Percentiles rank a stretch among this genome's conserved stretches.
phyloP scores from a whole-genome alignment of 1,139 yeast genomes.

The Yamadazyma triangularis region DNA sequence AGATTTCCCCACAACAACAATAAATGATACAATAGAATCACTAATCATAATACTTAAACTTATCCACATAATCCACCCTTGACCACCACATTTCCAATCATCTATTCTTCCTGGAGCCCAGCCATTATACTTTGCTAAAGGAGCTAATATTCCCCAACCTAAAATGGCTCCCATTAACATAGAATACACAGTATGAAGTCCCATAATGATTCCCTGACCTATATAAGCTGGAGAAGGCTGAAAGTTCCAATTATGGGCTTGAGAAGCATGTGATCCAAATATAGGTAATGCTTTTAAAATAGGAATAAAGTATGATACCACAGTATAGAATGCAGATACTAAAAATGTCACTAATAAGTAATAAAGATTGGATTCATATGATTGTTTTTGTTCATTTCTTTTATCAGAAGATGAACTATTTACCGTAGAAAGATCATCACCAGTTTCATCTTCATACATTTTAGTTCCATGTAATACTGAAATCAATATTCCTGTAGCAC shows the following conservation, averaged over 20 bases:
- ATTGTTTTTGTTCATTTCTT: neutral
- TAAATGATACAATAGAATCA: conserved; percentile 80
- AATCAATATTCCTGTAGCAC: conserved; percentile 91
- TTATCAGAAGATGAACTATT: neutral
- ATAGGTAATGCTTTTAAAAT: conserved; percentile 63
- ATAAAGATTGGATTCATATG: conserved; percentile 53
- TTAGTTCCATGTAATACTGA: conserved; percentile 77
- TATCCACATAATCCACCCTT: conserved; percentile 97
- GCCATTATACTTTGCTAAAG: conserved; percentile 58
- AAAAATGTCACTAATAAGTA: conserved; percentile 57
- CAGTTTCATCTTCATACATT: conserved; percentile 34
- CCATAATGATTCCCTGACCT: conserved; percentile 98
- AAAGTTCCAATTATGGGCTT: conserved; percentile 74
- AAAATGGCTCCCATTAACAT: conserved; percentile 86
- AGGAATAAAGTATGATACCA: conserved; percentile 71
- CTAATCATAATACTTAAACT: conserved; percentile 91
- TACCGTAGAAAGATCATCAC: neutral
- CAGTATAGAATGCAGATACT: conserved; percentile 69
- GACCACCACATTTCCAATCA: conserved; percentile 91
- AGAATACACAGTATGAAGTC: conserved; percentile 82
- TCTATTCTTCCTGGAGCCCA: conserved; percentile 93
- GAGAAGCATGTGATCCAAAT: conserved; percentile 65
- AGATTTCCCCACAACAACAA: conserved; percentile 56
- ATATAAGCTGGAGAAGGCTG: conserved; percentile 97
- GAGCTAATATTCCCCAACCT: conserved; percentile 92